A percentile compares a stretch with the other conserved stretches of the same genome.
These are phyloP conservation scores for Malus hybrid DNA, from an alignment of 331 rosid genomes.

Conservation along the genomic window DNA sequence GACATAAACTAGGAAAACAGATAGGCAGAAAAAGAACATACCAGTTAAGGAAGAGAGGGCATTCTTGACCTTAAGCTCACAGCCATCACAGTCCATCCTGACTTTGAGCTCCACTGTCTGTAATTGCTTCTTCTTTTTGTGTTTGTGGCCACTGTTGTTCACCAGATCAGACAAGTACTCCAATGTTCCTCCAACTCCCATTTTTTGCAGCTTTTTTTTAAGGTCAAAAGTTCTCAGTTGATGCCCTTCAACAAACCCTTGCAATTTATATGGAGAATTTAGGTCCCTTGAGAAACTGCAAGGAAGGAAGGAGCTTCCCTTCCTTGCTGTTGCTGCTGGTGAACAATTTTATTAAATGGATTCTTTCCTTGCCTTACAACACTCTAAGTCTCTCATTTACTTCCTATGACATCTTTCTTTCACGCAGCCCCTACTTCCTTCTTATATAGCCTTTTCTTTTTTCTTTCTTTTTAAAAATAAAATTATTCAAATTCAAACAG, in stretches of 20 bases:
- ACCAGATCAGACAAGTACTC: slow-evolving; percentile 81
- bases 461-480: no score
- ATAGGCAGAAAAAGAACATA: slow-evolving; percentile 11
- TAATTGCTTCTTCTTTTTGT: slow-evolving; percentile 62
- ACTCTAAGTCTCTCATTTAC: slow-evolving; percentile 15
- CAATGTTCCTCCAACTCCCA: slow-evolving; percentile 86
- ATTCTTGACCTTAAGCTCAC: slow-evolving; percentile 92
- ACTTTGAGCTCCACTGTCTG: slow-evolving; percentile 89
- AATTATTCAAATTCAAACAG: slow-evolving; percentile 12
- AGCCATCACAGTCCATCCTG: slow-evolving; percentile 98
- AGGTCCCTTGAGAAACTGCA: slow-evolving; percentile 30
- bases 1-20: neutral
- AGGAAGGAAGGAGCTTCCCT: slow-evolving; percentile 27
- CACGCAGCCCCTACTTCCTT: slow-evolving; percentile 17
- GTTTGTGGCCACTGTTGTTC: slow-evolving; percentile 47
- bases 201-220: slow-evolving; percentile 24
- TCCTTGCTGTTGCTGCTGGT: neutral
- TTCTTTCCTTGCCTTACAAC: slow-evolving; percentile 50
- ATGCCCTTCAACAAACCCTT: neutral
- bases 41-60: slow-evolving; percentile 78
- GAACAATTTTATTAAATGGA: slow-evolving; percentile 13
- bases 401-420: slow-evolving; percentile 22
- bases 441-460: slow-evolving; percentile 30
- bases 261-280: slow-evolving; percentile 2
- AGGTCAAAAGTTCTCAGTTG: neutral